phyloP scores from a whole-genome alignment of 2,329 filamentous ascomycete genomes.

The Ceratocystis papillata region DNA sequence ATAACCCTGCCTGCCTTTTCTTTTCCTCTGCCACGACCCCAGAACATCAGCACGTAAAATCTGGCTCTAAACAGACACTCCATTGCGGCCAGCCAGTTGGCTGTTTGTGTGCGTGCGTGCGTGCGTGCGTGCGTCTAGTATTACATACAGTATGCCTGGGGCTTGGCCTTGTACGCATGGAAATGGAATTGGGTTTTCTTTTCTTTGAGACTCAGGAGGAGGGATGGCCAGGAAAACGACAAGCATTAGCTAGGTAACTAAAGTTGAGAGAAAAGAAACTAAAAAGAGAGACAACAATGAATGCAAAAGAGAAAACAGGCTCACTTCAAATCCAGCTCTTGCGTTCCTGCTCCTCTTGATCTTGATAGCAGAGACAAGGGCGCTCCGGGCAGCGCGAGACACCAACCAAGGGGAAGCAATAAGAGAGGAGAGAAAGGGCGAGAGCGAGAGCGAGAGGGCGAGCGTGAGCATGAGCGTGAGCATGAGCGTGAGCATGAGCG shows the following conservation, averaged over 20 bases:
- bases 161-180: too few species aligned
- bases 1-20: not conserved
- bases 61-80: not conserved
- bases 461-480: too few species aligned
- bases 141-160: not conserved
- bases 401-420: not conserved
- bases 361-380: not conserved
- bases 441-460: too few species aligned
- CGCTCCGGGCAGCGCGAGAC: slow-evolving; percentile 7
- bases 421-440: not conserved
- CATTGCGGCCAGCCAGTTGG: too few species aligned
- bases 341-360: too few species aligned
- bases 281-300: slow-evolving; percentile 3
- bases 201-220: not conserved
- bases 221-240: not conserved
- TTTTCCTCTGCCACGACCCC: not conserved
- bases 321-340: not conserved
- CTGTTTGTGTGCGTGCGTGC: not conserved
- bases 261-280: not conserved
- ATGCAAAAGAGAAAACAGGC: slow-evolving; percentile 1
- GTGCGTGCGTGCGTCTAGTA: not conserved
- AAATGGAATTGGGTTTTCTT: not conserved
- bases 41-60: not conserved
- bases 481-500: too few species aligned
- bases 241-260: not conserved